Conservation (phyloP, 78 protist genomes). For the Andalucia godoyi region DNA sequence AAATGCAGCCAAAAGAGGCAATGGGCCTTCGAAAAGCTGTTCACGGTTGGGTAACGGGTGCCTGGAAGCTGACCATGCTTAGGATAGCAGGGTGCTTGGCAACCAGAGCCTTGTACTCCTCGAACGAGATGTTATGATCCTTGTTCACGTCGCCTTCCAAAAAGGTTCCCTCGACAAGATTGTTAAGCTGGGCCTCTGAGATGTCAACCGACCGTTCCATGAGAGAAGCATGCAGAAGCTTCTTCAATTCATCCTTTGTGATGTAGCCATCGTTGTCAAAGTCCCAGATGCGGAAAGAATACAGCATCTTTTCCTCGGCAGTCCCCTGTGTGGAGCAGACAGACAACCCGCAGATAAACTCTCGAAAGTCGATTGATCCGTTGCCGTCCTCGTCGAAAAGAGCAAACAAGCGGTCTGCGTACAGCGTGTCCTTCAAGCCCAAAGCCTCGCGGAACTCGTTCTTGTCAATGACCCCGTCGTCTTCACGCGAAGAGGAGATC, state of each 20-base stretch:
- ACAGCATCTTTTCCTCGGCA: conserved; percentile 15
- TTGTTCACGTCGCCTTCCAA: conserved; percentile 3
- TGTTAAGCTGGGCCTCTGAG: conserved; percentile 1
- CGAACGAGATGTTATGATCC: conserved; percentile 17
- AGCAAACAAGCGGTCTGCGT: conserved; percentile 12
- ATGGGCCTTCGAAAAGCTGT: not conserved
- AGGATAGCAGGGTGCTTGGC: conserved; percentile 2
- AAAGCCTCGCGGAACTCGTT: conserved; percentile 30
- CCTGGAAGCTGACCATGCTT: not conserved
- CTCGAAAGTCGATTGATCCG: conserved; percentile 10
- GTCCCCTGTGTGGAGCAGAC: conserved; percentile 7
- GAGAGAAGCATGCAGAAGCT: not conserved
- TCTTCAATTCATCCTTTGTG: conserved; percentile 1
- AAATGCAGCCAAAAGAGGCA: not conserved
- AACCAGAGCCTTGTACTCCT: conserved; percentile 15
- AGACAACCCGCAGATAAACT: conserved; percentile 18
- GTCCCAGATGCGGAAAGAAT: conserved; percentile 11
- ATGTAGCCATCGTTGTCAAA: conserved; percentile 21
- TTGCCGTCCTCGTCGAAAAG: conserved; percentile 20
- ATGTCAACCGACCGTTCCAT: not conserved
- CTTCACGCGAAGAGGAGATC: not conserved
- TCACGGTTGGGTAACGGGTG: not conserved
- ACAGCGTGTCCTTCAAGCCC: not conserved
- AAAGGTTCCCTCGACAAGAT: conserved; percentile 25
- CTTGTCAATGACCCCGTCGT: conserved; percentile 31